A percentile compares a stretch with the other conserved stretches of the same genome.
Evolutionary conservation across 345 rosid species (phyloP).

Genomic region (Aquilaria malaccensis): DNA sequence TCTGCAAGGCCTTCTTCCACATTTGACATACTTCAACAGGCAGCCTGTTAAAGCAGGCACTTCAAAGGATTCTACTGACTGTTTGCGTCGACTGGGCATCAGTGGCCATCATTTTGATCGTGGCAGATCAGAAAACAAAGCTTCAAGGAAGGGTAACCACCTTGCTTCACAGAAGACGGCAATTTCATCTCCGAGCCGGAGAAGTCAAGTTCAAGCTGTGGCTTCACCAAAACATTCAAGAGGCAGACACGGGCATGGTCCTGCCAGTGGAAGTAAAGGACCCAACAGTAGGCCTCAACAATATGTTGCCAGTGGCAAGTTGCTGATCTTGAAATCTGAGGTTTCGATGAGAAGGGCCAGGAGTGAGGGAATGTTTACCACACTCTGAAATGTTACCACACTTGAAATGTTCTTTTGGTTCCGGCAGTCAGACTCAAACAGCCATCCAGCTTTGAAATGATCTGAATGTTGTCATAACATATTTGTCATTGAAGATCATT

Average conservation of each 20-base stretch:
- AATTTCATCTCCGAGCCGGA: conserved; percentile 37
- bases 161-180: conserved; percentile 32
- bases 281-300: conserved; percentile 28
- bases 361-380: conserved; percentile 69
- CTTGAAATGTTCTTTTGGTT: conserved; percentile 2
- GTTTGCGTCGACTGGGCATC: conserved; percentile 53
- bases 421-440: background rate
- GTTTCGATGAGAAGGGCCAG: conserved; percentile 55
- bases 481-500: too few relatives aligned
- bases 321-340: conserved; percentile 39
- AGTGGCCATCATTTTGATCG: conserved; percentile 56
- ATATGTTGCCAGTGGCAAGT: conserved; percentile 37
- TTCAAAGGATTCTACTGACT: conserved; percentile 58
- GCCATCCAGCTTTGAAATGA: conserved; percentile 1
- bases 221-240: conserved; percentile 38
- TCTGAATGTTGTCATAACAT: background rate
- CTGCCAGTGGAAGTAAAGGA: conserved; percentile 38
- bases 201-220: conserved; percentile 32
- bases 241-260: conserved; percentile 49
- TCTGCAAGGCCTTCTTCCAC: conserved; percentile 77
- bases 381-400: conserved; percentile 20
- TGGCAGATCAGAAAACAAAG: conserved; percentile 56
- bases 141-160: conserved; percentile 50
- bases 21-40: conserved; percentile 69
- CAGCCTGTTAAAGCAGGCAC: conserved; percentile 54